Percentiles rank a stretch among this genome's conserved stretches.
Conservation (phyloP, 1,139 yeast species). For the Debaryomycetaceae sp. region DNA sequence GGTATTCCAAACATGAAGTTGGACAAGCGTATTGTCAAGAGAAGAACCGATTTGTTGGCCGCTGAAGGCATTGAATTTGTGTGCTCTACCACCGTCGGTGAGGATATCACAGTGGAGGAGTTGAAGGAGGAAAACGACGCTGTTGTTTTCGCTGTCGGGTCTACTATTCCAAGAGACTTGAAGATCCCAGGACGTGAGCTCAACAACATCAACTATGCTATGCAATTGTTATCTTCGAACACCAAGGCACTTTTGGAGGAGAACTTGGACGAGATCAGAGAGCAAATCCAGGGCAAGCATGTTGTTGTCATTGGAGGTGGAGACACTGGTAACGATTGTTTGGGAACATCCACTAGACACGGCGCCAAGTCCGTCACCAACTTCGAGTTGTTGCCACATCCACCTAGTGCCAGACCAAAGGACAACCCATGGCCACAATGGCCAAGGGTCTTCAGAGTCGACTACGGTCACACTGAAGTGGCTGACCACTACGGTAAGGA, state of each 20-base stretch:
- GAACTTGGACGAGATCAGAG: slow-evolving; percentile 72
- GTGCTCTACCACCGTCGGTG: slow-evolving; percentile 78
- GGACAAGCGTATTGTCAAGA: slow-evolving; percentile 87
- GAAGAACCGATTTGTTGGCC: slow-evolving; percentile 86
- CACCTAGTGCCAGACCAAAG: slow-evolving; percentile 80
- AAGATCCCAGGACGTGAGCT: slow-evolving; percentile 91
- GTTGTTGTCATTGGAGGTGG: slow-evolving; percentile 99
- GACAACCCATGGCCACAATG: slow-evolving; percentile 99
- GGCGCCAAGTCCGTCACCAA: slow-evolving; percentile 95
- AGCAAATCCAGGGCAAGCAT: slow-evolving; percentile 74
- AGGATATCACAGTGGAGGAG: slow-evolving; percentile 69
- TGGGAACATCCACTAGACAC: slow-evolving; percentile 96
- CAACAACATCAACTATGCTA: slow-evolving; percentile 88
- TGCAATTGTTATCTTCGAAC: slow-evolving; percentile 86
- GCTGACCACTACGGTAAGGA: slow-evolving; percentile 93
- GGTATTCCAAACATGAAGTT: slow-evolving; percentile 99
- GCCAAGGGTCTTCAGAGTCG: slow-evolving; percentile 97
- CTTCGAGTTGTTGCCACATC: slow-evolving; percentile 92
- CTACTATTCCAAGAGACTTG: slow-evolving; percentile 94
- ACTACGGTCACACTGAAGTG: slow-evolving; percentile 96
- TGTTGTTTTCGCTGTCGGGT: slow-evolving; percentile 90
- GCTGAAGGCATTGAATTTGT: slow-evolving; percentile 88
- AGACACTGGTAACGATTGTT: slow-evolving; percentile 98
- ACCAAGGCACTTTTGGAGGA: slow-evolving; percentile 86
- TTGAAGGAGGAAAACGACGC: slow-evolving; percentile 70